Evolutionary conservation across 495 filamentous ascomycete genomes (phyloP).

Genomic region (Penicillium longicatenatum): DNA sequence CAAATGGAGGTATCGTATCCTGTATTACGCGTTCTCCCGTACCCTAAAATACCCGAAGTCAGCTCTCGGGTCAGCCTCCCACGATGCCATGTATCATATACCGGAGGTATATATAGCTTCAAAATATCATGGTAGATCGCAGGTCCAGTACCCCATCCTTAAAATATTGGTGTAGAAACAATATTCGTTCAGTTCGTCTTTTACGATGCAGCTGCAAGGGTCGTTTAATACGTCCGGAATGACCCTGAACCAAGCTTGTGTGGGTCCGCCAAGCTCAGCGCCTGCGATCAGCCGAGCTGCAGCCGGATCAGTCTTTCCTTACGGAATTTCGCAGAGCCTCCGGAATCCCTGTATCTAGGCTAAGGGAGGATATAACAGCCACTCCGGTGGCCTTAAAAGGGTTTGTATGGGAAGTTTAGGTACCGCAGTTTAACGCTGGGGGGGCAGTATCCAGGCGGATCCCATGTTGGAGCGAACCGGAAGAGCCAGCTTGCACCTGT

Average conservation of each 20-base stretch:
- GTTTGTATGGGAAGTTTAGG: not conserved
- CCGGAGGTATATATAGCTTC: not conserved
- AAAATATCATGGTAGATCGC: not conserved
- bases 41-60: constrained; percentile 26
- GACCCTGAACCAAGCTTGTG: constrained; percentile 31
- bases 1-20: constrained; percentile 13
- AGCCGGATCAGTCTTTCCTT: constrained; percentile 17
- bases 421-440: constrained; percentile 5
- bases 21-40: constrained; percentile 10
- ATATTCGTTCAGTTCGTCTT: not conserved
- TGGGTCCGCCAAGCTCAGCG: constrained; percentile 32
- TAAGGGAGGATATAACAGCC: constrained; percentile 11
- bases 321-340: constrained; percentile 28
- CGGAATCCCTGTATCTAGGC: constrained; percentile 1
- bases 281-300: constrained; percentile 29
- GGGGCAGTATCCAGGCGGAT: constrained; percentile 8
- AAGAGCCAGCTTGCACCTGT: constrained; percentile 5
- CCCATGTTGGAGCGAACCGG: constrained; percentile 23
- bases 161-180: not conserved
- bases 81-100: not conserved
- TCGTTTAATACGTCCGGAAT: constrained; percentile 13
- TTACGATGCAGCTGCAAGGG: constrained; percentile 11
- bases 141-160: not conserved
- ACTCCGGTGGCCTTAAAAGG: constrained; percentile 3
- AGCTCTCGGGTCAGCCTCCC: not conserved